Conservation (phyloP, 169 alveolate species). For the Cryptosporidium xiaoi region DNA sequence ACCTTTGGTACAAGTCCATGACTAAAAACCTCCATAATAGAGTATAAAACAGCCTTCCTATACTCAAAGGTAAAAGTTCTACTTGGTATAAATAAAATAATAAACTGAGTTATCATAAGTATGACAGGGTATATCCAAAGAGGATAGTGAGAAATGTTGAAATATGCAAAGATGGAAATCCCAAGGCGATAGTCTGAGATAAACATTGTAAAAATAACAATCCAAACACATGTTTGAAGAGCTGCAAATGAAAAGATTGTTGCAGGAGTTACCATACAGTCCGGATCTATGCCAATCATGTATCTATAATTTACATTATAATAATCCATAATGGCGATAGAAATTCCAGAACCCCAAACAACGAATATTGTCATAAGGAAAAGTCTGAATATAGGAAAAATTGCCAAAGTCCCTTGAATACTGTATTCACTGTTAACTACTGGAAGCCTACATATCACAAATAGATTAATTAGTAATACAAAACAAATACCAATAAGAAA, state of each 20-base stretch:
- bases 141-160: constrained; percentile 24
- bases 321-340: constrained; percentile 81
- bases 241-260: constrained; percentile 81
- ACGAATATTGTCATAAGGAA: constrained; percentile 77
- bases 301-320: constrained; percentile 84
- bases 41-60: constrained; percentile 75
- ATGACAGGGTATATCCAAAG: constrained; percentile 69
- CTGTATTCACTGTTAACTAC: constrained; percentile 44
- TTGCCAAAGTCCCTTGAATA: constrained; percentile 74
- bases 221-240: constrained; percentile 78
- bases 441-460: constrained; percentile 74
- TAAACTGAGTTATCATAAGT: constrained; percentile 71
- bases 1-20: constrained; percentile 78
- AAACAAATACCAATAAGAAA: constrained; percentile 75
- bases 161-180: constrained; percentile 50
- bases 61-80: constrained; percentile 77
- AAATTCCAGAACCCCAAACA: constrained; percentile 82
- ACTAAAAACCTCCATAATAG: constrained; percentile 76
- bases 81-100: constrained; percentile 77
- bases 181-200: constrained; percentile 79
- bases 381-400: constrained; percentile 78
- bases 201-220: constrained; percentile 77
- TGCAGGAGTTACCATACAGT: constrained; percentile 77
- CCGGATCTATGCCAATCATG: constrained; percentile 81
- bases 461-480: constrained; percentile 64